These are phyloP conservation scores for Lipomyces chichibuensis DNA, from an alignment of 805 yeast species.

Conservation along the genomic window DNA sequence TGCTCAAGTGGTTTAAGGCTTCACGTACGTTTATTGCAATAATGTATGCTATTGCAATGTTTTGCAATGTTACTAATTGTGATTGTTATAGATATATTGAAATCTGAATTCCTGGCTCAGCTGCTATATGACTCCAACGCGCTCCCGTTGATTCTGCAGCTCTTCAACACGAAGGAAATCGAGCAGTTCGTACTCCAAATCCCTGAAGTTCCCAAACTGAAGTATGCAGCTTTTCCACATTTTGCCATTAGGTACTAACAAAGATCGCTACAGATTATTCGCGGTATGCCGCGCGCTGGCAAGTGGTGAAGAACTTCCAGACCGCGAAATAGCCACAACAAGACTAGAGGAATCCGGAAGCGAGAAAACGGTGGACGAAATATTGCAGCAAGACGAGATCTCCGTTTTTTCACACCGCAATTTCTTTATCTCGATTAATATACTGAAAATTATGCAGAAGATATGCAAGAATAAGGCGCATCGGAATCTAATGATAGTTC, in stretches of 20 bases:
- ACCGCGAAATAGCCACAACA: conserved; percentile 13
- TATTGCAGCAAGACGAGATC: conserved; percentile 25
- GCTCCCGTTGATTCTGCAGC: conserved; percentile 28
- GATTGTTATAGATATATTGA: conserved; percentile 54
- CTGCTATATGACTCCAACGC: conserved; percentile 66
- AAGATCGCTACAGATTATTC: conserved; percentile 33
- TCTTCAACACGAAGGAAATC: conserved; percentile 31
- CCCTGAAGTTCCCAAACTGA: conserved; percentile 36
- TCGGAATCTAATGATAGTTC: conserved; percentile 60
- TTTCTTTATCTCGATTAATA: conserved; percentile 48
- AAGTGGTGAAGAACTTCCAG: conserved; percentile 21
- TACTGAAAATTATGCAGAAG: conserved; percentile 60
- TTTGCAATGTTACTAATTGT: conserved; percentile 2
- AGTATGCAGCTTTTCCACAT: neutral
- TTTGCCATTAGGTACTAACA: neutral
- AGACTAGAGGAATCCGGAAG: neutral
- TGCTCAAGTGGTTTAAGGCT: conserved; percentile 76
- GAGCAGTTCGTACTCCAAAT: conserved; percentile 28
- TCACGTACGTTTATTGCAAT: conserved; percentile 48
- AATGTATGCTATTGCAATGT: neutral
- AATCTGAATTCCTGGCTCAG: conserved; percentile 72
- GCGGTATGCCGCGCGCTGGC: conserved; percentile 35
- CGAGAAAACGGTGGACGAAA: conserved; percentile 14
- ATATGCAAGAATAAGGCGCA: conserved; percentile 71
- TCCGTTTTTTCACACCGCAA: conserved; percentile 34